phyloP scores from a whole-genome alignment of 108 stramenopile genomes.

The Fragilaria crotonensis region DNA sequence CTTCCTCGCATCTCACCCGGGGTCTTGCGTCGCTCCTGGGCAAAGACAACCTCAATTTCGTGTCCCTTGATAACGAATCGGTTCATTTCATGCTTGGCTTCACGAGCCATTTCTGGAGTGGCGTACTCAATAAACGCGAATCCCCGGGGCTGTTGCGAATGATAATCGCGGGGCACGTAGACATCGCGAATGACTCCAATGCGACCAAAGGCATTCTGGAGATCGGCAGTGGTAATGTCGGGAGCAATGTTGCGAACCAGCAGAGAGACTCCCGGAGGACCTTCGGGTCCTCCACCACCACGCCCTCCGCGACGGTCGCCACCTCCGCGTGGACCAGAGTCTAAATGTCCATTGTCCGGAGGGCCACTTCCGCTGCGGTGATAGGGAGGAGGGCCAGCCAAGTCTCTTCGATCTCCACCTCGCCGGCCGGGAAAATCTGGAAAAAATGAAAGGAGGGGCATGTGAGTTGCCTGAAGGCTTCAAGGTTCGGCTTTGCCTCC shows the following conservation, averaged over 20 bases:
- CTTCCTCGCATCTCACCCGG: slow-evolving; percentile 79
- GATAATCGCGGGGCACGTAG: slow-evolving; percentile 83
- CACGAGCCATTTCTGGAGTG: slow-evolving; percentile 65
- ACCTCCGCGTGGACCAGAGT: slow-evolving; percentile 12
- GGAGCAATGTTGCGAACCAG: slow-evolving; percentile 76
- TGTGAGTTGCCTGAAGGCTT: too few species aligned
- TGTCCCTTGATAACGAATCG: slow-evolving; percentile 75
- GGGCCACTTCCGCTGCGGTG: slow-evolving; percentile 5
- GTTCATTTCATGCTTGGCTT: slow-evolving; percentile 86
- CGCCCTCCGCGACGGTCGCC: slow-evolving; percentile 8
- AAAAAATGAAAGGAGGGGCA: too few species aligned
- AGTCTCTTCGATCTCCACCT: slow-evolving; percentile 18
- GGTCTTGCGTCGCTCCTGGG: slow-evolving; percentile 84
- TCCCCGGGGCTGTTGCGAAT: slow-evolving; percentile 80
- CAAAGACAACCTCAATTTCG: slow-evolving; percentile 85
- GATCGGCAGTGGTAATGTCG: slow-evolving; percentile 58
- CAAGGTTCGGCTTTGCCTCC: too few species aligned
- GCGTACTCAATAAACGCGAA: slow-evolving; percentile 89
- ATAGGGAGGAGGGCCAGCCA: slow-evolving; percentile 6
- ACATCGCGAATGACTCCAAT: slow-evolving; percentile 86
- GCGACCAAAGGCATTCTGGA: slow-evolving; percentile 68
- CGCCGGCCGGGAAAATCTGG: too few species aligned
- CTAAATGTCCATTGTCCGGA: slow-evolving; percentile 6
- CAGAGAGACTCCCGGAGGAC: slow-evolving; percentile 76
- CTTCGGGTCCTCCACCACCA: slow-evolving; percentile 49